phyloP scores from a whole-genome alignment of 352 stramenopile species.

The Phytophthora hibernalis region DNA sequence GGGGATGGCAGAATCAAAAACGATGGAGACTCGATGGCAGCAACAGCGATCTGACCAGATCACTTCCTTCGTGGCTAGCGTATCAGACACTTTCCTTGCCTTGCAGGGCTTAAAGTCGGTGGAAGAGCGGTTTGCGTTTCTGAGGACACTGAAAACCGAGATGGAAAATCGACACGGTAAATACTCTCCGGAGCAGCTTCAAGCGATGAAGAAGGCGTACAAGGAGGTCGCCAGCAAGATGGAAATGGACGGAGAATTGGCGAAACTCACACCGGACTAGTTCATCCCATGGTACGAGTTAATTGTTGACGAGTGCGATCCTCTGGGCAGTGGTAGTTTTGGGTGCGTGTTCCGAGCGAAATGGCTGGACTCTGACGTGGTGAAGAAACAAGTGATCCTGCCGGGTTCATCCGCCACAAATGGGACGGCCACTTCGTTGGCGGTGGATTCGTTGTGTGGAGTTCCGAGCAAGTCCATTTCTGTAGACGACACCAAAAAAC shows the following conservation, averaged over 20 bases:
- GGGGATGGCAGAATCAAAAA: not conserved
- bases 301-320: not conserved
- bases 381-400: conserved; percentile 7
- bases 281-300: conserved; percentile 15
- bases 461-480: too few species aligned
- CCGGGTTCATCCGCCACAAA: not conserved
- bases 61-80: not conserved
- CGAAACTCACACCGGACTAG: not conserved
- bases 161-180: not conserved
- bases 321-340: not conserved
- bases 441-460: not conserved
- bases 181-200: not conserved
- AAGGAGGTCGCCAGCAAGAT: not conserved
- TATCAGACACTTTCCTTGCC: not conserved
- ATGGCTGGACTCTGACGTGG: conserved; percentile 8
- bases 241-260: not conserved
- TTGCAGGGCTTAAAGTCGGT: conserved; percentile 1
- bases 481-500: not conserved
- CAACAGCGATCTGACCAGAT: not conserved
- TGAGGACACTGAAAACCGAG: not conserved
- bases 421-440: not conserved
- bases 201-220: conserved; percentile 1
- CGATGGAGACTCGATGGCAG: not conserved
- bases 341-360: conserved; percentile 1
- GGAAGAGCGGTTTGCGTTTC: conserved; percentile 1